Evolutionary conservation across 2,329 filamentous ascomycete species (phyloP).

Genomic region (Pestalotiopsis sp.): DNA sequence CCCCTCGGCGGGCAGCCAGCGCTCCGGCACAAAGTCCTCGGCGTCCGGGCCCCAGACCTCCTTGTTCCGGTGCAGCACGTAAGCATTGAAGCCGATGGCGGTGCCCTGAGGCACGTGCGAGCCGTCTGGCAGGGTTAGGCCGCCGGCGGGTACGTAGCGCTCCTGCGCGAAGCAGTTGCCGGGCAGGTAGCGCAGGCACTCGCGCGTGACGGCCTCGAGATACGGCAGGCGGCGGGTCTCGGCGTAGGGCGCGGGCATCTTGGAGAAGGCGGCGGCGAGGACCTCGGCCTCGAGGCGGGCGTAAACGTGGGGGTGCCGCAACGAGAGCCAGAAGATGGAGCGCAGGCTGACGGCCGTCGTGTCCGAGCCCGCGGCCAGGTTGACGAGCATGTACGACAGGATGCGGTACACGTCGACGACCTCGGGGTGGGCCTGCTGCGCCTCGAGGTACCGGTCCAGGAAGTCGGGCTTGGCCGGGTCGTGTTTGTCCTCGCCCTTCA

Average conservation of each 20-base stretch:
- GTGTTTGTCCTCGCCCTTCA: slow-evolving; percentile 4
- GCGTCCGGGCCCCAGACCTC: slow-evolving; percentile 40
- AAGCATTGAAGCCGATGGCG: slow-evolving; percentile 30
- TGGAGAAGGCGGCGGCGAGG: slow-evolving; percentile 27
- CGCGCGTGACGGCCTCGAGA: slow-evolving; percentile 45
- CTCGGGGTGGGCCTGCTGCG: slow-evolving; percentile 25
- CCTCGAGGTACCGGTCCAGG: slow-evolving; percentile 28
- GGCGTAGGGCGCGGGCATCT: slow-evolving; percentile 14
- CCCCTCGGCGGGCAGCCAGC: slow-evolving; percentile 38
- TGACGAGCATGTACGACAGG: slow-evolving; percentile 23
- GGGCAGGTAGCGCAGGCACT: slow-evolving; percentile 45
- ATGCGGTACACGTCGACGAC: slow-evolving; percentile 30
- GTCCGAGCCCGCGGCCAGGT: slow-evolving; percentile 15
- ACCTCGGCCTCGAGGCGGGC: slow-evolving; percentile 34
- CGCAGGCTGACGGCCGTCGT: slow-evolving; percentile 22
- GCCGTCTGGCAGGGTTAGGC: slow-evolving; percentile 28
- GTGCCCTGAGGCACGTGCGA: slow-evolving; percentile 26
- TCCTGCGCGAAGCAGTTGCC: slow-evolving; percentile 41
- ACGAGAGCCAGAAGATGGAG: slow-evolving; percentile 33
- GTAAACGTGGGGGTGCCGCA: slow-evolving; percentile 25
- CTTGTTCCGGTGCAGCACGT: slow-evolving; percentile 30
- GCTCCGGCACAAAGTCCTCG: slow-evolving; percentile 39
- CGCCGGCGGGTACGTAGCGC: slow-evolving; percentile 39
- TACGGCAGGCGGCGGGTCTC: slow-evolving; percentile 26
- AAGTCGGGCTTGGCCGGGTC: slow-evolving; percentile 16